Base-by-base conservation (phyloP, 306 rosid species). In the Biancaea sappan region DNA sequence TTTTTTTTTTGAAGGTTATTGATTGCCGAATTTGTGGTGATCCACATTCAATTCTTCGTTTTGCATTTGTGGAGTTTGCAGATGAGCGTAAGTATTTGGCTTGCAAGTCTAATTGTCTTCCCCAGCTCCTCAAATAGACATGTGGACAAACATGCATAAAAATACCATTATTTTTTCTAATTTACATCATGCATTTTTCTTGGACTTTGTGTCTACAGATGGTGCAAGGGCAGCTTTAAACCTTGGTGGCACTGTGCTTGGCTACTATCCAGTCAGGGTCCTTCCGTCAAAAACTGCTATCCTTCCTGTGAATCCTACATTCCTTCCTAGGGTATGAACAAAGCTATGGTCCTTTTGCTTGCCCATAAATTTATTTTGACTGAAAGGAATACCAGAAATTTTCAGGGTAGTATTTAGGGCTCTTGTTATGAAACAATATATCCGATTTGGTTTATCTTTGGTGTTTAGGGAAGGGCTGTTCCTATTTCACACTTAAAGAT, bases 201-300 rank as follows among this genome's bases (percentile, higher is more conserved):
- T 75, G 69, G 47, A 38, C 28, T 62, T 60, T 79, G 52, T 81
- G 73, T 51, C 28, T 61, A 84, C 93, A 90, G 96, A 79, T 41
- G 92, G 96, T 70, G 96, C 93, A 6, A 86, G 90, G 76, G 86
- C 88, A 32, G 93, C 93, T 84, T 65, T 88, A 77, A 79, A 70
- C 74, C 96, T 90, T 47, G 88, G 96, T 46, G 96, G 96, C 70
- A 90, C 96, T 2, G 75, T 90, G 84, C 84, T 90, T 52, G 96
- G 96, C 28, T 90, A 78, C 68, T 90, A 90, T 77, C 96, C 96
- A 22, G 88, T 90, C 22, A 86, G 89, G 88, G 96, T 90, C 60
- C 80, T 90, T 77, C 96, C 96, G 59, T 90, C 96, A 63, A 90
- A 90, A 86, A 90, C 96, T 77, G 93, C 96, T 48, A 90, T 90